phyloP scores from a whole-genome alignment of 306 rosid genomes.

The Castanea sativa region DNA sequence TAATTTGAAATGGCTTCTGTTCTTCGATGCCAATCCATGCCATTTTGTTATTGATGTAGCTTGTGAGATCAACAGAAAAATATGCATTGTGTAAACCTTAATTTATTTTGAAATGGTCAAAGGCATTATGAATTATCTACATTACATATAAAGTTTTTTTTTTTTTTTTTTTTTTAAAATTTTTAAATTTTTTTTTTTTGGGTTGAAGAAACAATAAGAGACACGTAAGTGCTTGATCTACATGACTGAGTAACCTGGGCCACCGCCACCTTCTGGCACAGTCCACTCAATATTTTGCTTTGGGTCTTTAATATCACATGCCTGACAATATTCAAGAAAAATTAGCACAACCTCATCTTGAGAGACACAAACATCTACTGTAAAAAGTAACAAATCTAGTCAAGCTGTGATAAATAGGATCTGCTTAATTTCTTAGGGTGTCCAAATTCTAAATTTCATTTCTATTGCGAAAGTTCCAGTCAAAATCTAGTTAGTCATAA shows the following conservation, averaged over 20 bases:
- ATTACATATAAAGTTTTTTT: neutral
- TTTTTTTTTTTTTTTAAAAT: too few relatives aligned
- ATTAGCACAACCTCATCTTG: neutral
- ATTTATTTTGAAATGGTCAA: neutral
- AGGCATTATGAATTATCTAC: neutral
- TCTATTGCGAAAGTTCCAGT: neutral
- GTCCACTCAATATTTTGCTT: slow-evolving; percentile 88
- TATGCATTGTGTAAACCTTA: neutral
- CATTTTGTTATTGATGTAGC: neutral
- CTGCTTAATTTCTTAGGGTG: neutral
- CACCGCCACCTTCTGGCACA: slow-evolving; percentile 95
- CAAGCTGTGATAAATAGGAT: neutral
- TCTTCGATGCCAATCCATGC: neutral
- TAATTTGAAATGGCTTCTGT: neutral
- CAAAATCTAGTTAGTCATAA: neutral
- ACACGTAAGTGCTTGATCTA: slow-evolving; percentile 16
- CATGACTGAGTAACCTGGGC: slow-evolving; percentile 76
- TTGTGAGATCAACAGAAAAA: neutral
- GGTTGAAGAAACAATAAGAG: neutral
- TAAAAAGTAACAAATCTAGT: neutral
- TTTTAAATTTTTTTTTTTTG: too few relatives aligned
- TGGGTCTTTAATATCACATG: slow-evolving; percentile 91
- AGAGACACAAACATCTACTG: too few relatives aligned
- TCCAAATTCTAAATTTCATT: neutral
- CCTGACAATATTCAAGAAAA: slow-evolving; percentile 38